Evolutionary conservation across 805 yeast genomes (phyloP).

Genomic region (Myxozyma sirexii): DNA sequence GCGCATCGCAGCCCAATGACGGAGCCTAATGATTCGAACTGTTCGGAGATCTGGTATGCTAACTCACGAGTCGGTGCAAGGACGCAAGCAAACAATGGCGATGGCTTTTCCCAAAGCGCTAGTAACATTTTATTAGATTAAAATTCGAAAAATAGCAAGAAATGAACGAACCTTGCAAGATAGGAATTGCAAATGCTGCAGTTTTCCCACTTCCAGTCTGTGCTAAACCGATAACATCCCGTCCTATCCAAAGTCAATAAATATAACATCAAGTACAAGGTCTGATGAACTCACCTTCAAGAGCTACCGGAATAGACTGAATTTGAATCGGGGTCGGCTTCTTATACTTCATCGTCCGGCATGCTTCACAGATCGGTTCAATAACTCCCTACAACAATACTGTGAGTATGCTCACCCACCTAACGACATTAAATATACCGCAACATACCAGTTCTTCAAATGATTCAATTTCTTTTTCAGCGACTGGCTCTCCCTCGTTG

Average conservation of each 20-base stretch:
- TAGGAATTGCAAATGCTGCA: slow-evolving; percentile 97
- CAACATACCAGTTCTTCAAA: slow-evolving; percentile 34
- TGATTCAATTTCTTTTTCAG: slow-evolving; percentile 34
- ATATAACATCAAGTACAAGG: neutral
- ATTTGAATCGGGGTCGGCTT: slow-evolving; percentile 94
- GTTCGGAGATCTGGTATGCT: slow-evolving; percentile 72
- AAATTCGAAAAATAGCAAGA: neutral
- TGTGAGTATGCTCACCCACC: no score
- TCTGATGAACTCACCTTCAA: slow-evolving; percentile 55
- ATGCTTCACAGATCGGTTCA: slow-evolving; percentile 79
- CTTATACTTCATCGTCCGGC: slow-evolving; percentile 69
- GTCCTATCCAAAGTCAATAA: slow-evolving; percentile 34
- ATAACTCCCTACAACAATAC: slow-evolving; percentile 54
- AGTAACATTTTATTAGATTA: neutral
- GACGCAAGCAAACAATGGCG: slow-evolving; percentile 86
- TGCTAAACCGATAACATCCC: slow-evolving; percentile 93
- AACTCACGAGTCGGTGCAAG: slow-evolving; percentile 71
- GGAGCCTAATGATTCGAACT: slow-evolving; percentile 90
- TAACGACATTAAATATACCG: no score
- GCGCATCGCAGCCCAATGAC: slow-evolving; percentile 89
- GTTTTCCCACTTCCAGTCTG: slow-evolving; percentile 99
- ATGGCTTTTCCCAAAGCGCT: slow-evolving; percentile 83
- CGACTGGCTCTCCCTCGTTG: slow-evolving; percentile 18
- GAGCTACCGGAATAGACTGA: slow-evolving; percentile 86
- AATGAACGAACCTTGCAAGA: slow-evolving; percentile 56